Base-by-base conservation (phyloP, 75 land plant genomes). In the Pinus taeda region DNA sequence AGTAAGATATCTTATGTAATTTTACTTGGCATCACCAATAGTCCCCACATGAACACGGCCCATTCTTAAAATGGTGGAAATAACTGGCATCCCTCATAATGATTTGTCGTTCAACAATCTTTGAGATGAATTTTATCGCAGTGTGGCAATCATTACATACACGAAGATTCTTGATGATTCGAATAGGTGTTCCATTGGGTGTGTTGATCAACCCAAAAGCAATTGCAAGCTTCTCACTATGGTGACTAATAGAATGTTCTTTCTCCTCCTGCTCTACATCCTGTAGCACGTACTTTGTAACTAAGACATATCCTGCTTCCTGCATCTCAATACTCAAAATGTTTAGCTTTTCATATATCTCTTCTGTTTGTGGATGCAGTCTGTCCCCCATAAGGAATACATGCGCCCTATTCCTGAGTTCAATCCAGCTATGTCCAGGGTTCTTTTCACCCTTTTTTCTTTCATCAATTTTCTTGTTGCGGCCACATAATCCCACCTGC, bases 161-260 rank as follows among this genome's bases (percentile, higher is more conserved):
- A 15, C 84, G 69, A 53, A 75, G 55, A 57, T 83, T 75, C 22
- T 75, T 82, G 42, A 76, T 75, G 21, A 76, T 49, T 20, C 60
- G 75, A 75, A 83, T 56, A 17, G 77, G 72, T 42, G 79, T 75
- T 33, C 72, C 84, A 33, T 64, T 60, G 37, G 65, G 75, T 73
- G 83, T 82, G 67, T 49, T 75, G 37, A 82, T 59, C 49, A 83
- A 69, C 24, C 85, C 85, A 75, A 74, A 83, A 26, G 78, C 84
- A 62, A 81, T 75, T 59, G 83, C 84, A 53, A 83, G 59, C 84
- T 59, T 81, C 60, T 83, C 84, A 61, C 84, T 74, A n/a, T 75
- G 84, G 76, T 53, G 63, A 14, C 78, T 62, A 39, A 81, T n/a
- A 56, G 30, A 30, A n/a, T 49, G 59, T 14, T 74, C 78, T 56